These are phyloP conservation scores for Salisapilia sapeloensis DNA, from an alignment of 352 stramenopile species.

Conservation along the genomic window DNA sequence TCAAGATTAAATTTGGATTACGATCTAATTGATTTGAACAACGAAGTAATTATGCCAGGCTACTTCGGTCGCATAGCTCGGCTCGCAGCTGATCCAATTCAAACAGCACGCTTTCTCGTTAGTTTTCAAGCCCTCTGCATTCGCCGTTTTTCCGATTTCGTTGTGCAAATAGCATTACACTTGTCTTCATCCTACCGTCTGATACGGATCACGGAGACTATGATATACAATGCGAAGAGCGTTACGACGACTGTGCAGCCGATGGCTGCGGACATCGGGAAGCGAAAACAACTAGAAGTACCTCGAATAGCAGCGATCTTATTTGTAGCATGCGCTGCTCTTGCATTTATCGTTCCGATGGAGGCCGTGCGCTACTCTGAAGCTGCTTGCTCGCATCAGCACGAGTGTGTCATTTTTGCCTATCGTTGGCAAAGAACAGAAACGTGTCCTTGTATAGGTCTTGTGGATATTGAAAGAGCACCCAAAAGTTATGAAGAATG, in stretches of 20 bases:
- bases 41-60: conserved; percentile 8
- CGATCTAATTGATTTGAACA: conserved; percentile 13
- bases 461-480: conserved; percentile 9
- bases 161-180: conserved; percentile 12
- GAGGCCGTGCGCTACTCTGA: not conserved
- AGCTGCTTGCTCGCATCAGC: conserved; percentile 1
- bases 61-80: conserved; percentile 11
- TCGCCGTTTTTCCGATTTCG: conserved; percentile 7
- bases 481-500: conserved; percentile 17
- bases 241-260: too few relatives aligned
- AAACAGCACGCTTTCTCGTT: conserved; percentile 10
- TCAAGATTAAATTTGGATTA: conserved; percentile 12
- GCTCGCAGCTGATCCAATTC: conserved; percentile 8
- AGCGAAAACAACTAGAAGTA: too few relatives aligned
- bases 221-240: too few relatives aligned
- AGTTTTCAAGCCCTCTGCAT: conserved; percentile 15
- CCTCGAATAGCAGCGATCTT: not conserved
- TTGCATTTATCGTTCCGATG: too few relatives aligned
- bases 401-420: conserved; percentile 16
- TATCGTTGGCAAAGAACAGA: conserved; percentile 13
- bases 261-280: too few relatives aligned
- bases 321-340: too few relatives aligned
- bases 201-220: too few relatives aligned
- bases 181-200: conserved; percentile 8
- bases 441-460: conserved; percentile 18